Base-by-base conservation (phyloP, 2,329 filamentous ascomycete genomes). In the Sordariomycetes sp. region DNA sequence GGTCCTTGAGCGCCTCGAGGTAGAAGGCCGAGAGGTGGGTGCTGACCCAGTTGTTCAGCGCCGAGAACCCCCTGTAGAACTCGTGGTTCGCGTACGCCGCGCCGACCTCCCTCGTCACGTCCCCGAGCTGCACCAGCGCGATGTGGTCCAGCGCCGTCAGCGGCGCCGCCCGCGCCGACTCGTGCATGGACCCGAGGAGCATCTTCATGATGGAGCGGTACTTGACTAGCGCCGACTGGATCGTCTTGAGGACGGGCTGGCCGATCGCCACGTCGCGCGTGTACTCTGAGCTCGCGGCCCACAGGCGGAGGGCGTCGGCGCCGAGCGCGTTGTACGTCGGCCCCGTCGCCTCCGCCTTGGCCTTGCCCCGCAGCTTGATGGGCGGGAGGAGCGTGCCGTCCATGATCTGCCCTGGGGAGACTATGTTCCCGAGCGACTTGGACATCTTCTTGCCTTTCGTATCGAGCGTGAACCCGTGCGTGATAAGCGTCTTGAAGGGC, bases 361-460 rank as follows among this genome's bases (percentile, higher is more conserved):
- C 58, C 63, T 86, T 86, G 53, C 74, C 74, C 66, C 83, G 86
- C 51, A 72, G 72, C 67, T 88, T 89, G 43, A 86, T 67, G 0
- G 86, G 84, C 6, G 88, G 88, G 16, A 95, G 73, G 12, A 96
- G 76, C 3, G 85, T 84, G 7, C 93, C 93, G 57, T 90, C 83
- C 77, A 97, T 94, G 63, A 99, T 91, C 61, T 96, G 79, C 7
- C 82, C 76, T 0, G 93, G 92, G 0, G 83, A 80, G 59, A 97
- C 85, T 32, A 89, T 86, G 67, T 99, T 99, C 18, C 94, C 94
- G 1, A 97, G 75, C 0, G 91, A 97, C 71, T 99, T 99, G 69
- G 92, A 97, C 94, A 99, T 99, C 71, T 99, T 99, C 68, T 89
- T 90, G n/a, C 92, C 92, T 40, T 88, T 76, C 55, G 87, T 80